phyloP scores from a whole-genome alignment of 148 eudicot genomes.

The Suaeda aralocaspica region DNA sequence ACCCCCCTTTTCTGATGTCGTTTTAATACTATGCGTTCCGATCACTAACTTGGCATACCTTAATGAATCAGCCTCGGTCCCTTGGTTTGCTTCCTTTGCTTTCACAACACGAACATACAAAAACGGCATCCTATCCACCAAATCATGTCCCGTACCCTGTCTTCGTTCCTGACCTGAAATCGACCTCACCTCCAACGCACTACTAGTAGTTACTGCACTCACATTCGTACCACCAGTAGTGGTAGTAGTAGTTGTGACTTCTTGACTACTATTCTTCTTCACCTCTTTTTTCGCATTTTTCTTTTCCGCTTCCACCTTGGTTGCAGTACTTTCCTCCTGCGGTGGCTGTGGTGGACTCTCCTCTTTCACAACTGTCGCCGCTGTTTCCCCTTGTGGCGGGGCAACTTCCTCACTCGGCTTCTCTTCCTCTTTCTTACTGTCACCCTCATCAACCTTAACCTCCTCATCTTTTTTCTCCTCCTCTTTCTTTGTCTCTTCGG shows the following conservation, averaged over 20 bases:
- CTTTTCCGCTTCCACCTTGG: constrained; percentile 18
- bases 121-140: constrained; percentile 80
- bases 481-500: constrained; percentile 16
- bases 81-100: constrained; percentile 40
- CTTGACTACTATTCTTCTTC: constrained; percentile 30
- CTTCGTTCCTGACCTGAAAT: constrained; percentile 31
- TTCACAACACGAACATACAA: constrained; percentile 74
- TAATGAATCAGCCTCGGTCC: constrained; percentile 34
- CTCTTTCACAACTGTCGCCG: constrained; percentile 11
- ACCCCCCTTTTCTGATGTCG: constrained; percentile 33
- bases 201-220: not conserved
- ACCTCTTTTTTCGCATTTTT: constrained; percentile 20
- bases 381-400: not conserved
- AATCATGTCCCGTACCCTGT: constrained; percentile 45
- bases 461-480: constrained; percentile 19
- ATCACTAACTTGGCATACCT: constrained; percentile 59
- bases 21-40: constrained; percentile 70
- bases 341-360: constrained; percentile 25
- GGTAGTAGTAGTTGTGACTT: too few relatives aligned
- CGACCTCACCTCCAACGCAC: constrained; percentile 34
- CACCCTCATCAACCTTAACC: constrained; percentile 16
- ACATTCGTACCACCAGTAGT: not conserved
- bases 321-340: constrained; percentile 23
- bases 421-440: not conserved
- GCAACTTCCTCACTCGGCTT: not conserved